Percentiles rank a stretch among this genome's conserved stretches.
These are phyloP conservation scores for Nematocida sp. DNA, from an alignment of 371 early-diverging fungal genomes.

Conservation along the genomic window DNA sequence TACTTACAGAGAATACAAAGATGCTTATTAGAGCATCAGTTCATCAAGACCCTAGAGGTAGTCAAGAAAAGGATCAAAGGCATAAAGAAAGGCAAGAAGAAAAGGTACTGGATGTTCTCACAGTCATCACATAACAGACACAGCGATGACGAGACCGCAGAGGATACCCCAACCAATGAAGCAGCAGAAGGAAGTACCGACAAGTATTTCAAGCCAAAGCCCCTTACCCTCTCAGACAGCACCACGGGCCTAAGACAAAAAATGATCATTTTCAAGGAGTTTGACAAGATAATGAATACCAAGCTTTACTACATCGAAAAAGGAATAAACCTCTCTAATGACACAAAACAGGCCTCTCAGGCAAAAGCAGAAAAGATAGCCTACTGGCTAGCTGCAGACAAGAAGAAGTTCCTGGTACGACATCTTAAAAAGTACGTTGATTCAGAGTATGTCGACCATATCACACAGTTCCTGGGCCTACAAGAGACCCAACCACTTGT, in stretches of 20 bases:
- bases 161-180: constrained; percentile 6
- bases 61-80: constrained; percentile 27
- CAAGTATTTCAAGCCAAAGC: constrained; percentile 52
- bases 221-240: background rate
- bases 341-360: constrained; percentile 45
- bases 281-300: constrained; percentile 42
- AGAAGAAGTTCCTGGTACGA: constrained; percentile 33
- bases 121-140: constrained; percentile 1
- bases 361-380: constrained; percentile 44
- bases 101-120: constrained; percentile 27
- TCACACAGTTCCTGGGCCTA: constrained; percentile 40
- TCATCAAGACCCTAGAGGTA: constrained; percentile 50
- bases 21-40: constrained; percentile 56
- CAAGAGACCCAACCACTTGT: constrained; percentile 36
- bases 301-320: constrained; percentile 22
- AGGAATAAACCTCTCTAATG: constrained; percentile 13
- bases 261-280: constrained; percentile 62
- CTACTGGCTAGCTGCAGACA: constrained; percentile 3
- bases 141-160: constrained; percentile 17
- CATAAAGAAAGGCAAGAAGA: constrained; percentile 15
- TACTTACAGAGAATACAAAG: constrained; percentile 59
- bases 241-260: constrained; percentile 41
- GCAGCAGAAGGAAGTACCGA: constrained; percentile 19
- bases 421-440: constrained; percentile 48
- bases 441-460: constrained; percentile 41